A percentile compares a stretch with the other conserved stretches of the same genome.
These are phyloP conservation scores for Scopulariopsis brevicaulis DNA, from an alignment of 2,329 filamentous ascomycete species.

Conservation along the genomic window DNA sequence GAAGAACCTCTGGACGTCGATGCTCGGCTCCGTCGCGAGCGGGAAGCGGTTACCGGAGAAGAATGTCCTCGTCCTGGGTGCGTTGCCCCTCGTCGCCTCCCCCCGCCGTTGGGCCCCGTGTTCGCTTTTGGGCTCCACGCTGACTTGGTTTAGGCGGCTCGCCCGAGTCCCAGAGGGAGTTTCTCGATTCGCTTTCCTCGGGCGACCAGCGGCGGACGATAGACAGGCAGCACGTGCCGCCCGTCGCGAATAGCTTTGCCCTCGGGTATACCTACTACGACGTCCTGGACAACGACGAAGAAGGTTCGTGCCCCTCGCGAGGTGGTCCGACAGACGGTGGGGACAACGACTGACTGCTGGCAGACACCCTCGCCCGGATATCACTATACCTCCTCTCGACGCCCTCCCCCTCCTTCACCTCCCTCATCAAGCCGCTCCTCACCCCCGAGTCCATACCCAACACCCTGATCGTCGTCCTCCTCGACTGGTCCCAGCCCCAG, in stretches of 20 bases:
- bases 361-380: slow-evolving; percentile 81
- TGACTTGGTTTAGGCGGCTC: slow-evolving; percentile 53
- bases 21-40: slow-evolving; percentile 83
- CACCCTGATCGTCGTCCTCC: slow-evolving; percentile 78
- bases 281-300: slow-evolving; percentile 85
- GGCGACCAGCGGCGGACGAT: slow-evolving; percentile 39
- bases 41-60: slow-evolving; percentile 86
- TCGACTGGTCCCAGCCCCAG: slow-evolving; percentile 94
- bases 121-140: slow-evolving; percentile 32
- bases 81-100: slow-evolving; percentile 11
- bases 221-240: slow-evolving; percentile 54
- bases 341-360: background rate
- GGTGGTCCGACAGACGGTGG: background rate
- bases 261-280: slow-evolving; percentile 93
- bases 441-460: slow-evolving; percentile 76
- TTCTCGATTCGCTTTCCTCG: slow-evolving; percentile 55
- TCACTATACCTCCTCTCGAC: slow-evolving; percentile 83
- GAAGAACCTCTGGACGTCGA: slow-evolving; percentile 88
- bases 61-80: slow-evolving; percentile 78
- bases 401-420: slow-evolving; percentile 71
- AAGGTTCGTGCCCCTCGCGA: slow-evolving; percentile 41
- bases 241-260: slow-evolving; percentile 84
- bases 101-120: slow-evolving; percentile 44
- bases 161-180: slow-evolving; percentile 73
- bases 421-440: slow-evolving; percentile 72